A percentile compares a stretch with the other conserved stretches of the same genome.
These are phyloP conservation scores for Calamus simplicifolius DNA, from an alignment of 176 grass and related monocot species.

Conservation along the genomic window DNA sequence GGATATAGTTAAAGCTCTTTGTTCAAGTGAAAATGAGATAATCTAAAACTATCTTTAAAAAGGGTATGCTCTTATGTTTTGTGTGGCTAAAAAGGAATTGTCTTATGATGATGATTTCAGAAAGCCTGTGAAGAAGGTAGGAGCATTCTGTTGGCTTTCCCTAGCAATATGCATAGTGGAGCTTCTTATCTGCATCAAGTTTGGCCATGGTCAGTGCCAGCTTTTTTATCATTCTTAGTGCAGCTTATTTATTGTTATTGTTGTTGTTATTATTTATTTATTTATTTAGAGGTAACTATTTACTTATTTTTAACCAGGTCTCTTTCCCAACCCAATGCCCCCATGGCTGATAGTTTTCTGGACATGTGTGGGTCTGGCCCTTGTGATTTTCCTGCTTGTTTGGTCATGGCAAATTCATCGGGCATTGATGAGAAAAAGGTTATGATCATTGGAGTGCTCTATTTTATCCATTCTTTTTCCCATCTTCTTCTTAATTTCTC, in stretches of 20 bases:
- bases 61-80: too few species aligned
- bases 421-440: constrained; percentile 64
- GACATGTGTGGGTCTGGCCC: constrained; percentile 31
- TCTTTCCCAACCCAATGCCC: constrained; percentile 86
- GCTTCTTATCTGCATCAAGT: constrained; percentile 94
- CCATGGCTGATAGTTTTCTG: constrained; percentile 63
- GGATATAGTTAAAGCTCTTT: neutral
- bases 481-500: constrained; percentile 24
- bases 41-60: too few species aligned
- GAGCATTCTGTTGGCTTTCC: constrained; percentile 93
- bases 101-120: constrained; percentile 35
- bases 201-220: constrained; percentile 51
- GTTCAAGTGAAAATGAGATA: neutral
- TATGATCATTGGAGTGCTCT: constrained; percentile 25
- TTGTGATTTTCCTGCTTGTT: constrained; percentile 56
- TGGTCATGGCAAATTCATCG: constrained; percentile 71
- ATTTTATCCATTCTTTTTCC: constrained; percentile 33
- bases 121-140: constrained; percentile 91
- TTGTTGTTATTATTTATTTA: too few species aligned
- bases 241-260: too few species aligned
- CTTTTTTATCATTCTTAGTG: too few species aligned
- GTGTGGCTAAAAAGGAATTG: too few species aligned
- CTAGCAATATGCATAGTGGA: constrained; percentile 95
- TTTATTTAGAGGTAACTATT: too few species aligned
- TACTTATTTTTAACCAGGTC: constrained; percentile 32